Conservation (phyloP, 768 basidiomycete species). For the Phylloporus scabripes region DNA sequence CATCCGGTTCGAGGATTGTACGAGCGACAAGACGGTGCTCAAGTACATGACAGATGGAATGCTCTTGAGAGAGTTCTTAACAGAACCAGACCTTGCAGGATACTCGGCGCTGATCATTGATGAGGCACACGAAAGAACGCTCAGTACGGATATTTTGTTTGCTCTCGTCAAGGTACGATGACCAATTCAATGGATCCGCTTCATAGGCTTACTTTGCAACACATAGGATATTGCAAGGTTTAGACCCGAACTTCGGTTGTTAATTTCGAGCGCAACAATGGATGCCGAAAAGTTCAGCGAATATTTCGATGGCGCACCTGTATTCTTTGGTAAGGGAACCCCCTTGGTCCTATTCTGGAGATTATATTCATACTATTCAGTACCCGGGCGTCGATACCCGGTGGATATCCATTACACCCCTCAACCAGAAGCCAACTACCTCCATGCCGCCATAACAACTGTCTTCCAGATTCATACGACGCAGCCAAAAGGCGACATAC, state of each 20-base stretch:
- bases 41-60: conserved; percentile 99
- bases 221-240: conserved; percentile 91
- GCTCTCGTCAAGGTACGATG: conserved; percentile 92
- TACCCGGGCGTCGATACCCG: conserved; percentile 94
- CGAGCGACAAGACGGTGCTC: conserved; percentile 96
- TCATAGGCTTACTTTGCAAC: conserved; percentile 19
- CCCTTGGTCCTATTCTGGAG: background rate
- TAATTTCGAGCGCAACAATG: conserved; percentile 96
- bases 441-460: conserved; percentile 97
- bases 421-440: conserved; percentile 98
- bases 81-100: conserved; percentile 93
- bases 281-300: conserved; percentile 97
- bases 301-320: conserved; percentile 95
- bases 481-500: conserved; percentile 94
- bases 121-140: conserved; percentile 95
- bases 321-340: conserved; percentile 71
- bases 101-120: conserved; percentile 97
- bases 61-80: conserved; percentile 94
- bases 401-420: conserved; percentile 99
- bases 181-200: conserved; percentile 5
- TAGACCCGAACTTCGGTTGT: conserved; percentile 84
- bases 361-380: conserved; percentile 35
- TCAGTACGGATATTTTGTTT: conserved; percentile 98
- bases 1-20: conserved; percentile 99
- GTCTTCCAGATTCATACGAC: conserved; percentile 99